A percentile compares a stretch with the other conserved stretches of the same genome.
These are phyloP conservation scores for Colletotrichum cereale DNA, from an alignment of 2,329 filamentous ascomycete genomes.

Conservation along the genomic window DNA sequence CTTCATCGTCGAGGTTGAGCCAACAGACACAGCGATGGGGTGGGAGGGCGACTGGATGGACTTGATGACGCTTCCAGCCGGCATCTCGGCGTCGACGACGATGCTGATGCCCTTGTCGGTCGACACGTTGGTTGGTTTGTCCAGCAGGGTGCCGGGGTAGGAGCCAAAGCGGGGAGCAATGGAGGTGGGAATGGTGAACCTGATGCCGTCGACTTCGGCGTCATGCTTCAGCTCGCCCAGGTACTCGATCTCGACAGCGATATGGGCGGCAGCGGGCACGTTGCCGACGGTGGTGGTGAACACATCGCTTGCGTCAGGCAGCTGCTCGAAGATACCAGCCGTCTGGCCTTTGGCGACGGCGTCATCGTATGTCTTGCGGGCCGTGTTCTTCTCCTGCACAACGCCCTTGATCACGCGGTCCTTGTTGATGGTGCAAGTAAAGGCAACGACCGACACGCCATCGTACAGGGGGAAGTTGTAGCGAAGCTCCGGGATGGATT, in stretches of 20 bases:
- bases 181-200: slow-evolving; percentile 75
- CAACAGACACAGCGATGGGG: slow-evolving; percentile 74
- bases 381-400: slow-evolving; percentile 75
- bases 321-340: slow-evolving; percentile 75
- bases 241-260: slow-evolving; percentile 74
- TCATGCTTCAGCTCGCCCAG: slow-evolving; percentile 81
- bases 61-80: slow-evolving; percentile 67
- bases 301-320: slow-evolving; percentile 70
- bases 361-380: slow-evolving; percentile 68
- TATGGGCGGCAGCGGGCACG: slow-evolving; percentile 67
- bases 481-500: slow-evolving; percentile 58
- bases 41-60: slow-evolving; percentile 76
- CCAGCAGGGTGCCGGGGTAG: slow-evolving; percentile 53
- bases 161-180: slow-evolving; percentile 76
- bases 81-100: slow-evolving; percentile 58
- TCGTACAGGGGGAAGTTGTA: slow-evolving; percentile 82
- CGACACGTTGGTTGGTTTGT: slow-evolving; percentile 31
- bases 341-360: slow-evolving; percentile 70
- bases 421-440: slow-evolving; percentile 71
- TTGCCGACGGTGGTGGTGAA: slow-evolving; percentile 79
- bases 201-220: slow-evolving; percentile 73
- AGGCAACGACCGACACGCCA: slow-evolving; percentile 77
- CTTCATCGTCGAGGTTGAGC: slow-evolving; percentile 62
- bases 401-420: slow-evolving; percentile 71
- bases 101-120: slow-evolving; percentile 43